Base-by-base conservation (phyloP, 2,329 filamentous ascomycete species). In the Saccharata proteae region DNA sequence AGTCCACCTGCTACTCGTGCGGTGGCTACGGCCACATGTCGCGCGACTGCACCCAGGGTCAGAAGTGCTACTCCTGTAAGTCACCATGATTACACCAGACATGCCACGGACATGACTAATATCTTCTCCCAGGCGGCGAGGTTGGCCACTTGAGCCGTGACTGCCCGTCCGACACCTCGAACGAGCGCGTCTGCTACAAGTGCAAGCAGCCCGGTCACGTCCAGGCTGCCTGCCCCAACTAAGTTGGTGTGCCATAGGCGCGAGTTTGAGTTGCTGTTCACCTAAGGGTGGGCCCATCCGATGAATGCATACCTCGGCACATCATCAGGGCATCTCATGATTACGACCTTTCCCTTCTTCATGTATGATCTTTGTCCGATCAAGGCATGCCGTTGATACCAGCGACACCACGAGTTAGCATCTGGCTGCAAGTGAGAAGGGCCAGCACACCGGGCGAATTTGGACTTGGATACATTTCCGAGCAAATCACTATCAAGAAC, bases 11-110 rank as follows among this genome's bases (percentile, higher is more conserved):
- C 78, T 98, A 94, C 72, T 93, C 85, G 26, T 96, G 90, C 66
- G 90, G 90, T 48, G 90, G 90, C 44, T 86, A 84, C 56, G 88
- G 88, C 52, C 90, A 98, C 69, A 88, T 93, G 80, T 86, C 82
- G 55, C 80, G 86, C 70, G 90, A 96, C 65, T 98, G 90, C 65
- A 92, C 88, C 49, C 92, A 96, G 61, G 90, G 90, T 52, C 88
- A 92, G 71, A 96, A 96, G 72, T 98, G 90, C 79, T 98, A 96
- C 77, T 94, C 94, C 76, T 96, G 90, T 76, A 55, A 54, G 69
- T 54, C 22, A 30, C 26, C 19, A 26, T 36, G 29, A 30, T 22
- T 29, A 23, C 14, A 7, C 3, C n/a, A 12, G 2, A 18, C 14
- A 2, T 3, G 7, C 8, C 16, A 6, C 12, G 10, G 37, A 13